These are phyloP conservation scores for Mycena sp. DNA, from an alignment of 1,284 basidiomycete species.

Conservation along the genomic window DNA sequence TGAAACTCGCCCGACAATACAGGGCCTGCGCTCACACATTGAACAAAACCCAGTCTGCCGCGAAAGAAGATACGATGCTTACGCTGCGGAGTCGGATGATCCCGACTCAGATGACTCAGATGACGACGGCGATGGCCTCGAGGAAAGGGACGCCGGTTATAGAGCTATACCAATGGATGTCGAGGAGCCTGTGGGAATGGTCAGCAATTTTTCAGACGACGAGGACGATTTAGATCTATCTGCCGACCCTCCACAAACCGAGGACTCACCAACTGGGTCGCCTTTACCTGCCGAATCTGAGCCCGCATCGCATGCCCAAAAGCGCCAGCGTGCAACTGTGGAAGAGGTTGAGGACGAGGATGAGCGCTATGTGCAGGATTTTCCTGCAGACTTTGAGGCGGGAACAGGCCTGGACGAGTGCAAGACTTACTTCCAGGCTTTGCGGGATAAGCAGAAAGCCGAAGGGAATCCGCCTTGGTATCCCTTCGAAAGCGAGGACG, in stretches of 20 bases:
- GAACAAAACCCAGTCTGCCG: neutral
- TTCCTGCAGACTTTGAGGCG: neutral
- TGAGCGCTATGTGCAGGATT: constrained; percentile 4
- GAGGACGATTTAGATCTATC: neutral
- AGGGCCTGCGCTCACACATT: constrained; percentile 14
- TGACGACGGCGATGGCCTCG: neutral
- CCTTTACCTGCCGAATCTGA: neutral
- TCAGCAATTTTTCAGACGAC: neutral
- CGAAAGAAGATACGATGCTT: neutral
- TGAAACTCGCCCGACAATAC: neutral
- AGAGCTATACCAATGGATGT: neutral
- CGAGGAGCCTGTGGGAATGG: neutral
- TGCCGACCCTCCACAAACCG: neutral
- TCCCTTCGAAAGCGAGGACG: constrained; percentile 20
- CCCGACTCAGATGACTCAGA: neutral
- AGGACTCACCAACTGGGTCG: neutral
- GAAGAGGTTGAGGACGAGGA: constrained; percentile 7
- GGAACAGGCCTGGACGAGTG: neutral
- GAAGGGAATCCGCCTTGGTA: neutral
- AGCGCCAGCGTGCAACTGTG: neutral
- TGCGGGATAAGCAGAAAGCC: constrained; percentile 5
- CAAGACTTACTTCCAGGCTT: constrained; percentile 3
- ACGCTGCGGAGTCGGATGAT: neutral
- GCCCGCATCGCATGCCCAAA: neutral
- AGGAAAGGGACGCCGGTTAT: neutral